phyloP scores from a whole-genome alignment of 805 yeast genomes.

The Nakazawaea ernobii region DNA sequence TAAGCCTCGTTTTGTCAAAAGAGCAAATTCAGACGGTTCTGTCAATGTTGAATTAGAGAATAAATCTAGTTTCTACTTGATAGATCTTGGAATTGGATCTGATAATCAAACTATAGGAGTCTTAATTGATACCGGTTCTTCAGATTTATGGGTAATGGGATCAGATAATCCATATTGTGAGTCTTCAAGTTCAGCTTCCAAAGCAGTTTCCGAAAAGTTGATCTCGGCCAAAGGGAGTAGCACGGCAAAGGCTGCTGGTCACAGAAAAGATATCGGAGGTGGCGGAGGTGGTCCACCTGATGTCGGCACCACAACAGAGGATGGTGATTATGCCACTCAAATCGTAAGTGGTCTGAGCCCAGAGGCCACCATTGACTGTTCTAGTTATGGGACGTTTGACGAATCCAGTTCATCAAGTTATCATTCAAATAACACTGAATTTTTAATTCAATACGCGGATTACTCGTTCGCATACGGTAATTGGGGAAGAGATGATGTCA shows the following conservation, averaged over 20 bases:
- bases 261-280: not conserved
- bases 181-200: conserved; percentile 11
- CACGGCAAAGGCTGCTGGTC: not conserved
- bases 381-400: conserved; percentile 43
- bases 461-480: conserved; percentile 40
- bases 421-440: conserved; percentile 32
- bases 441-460: conserved; percentile 44
- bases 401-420: conserved; percentile 33
- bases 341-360: not conserved
- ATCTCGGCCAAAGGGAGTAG: not conserved
- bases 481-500: conserved; percentile 61
- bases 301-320: conserved; percentile 1
- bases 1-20: not conserved
- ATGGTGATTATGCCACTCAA: not conserved
- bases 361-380: conserved; percentile 31
- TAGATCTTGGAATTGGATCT: conserved; percentile 47
- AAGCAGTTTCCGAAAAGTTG: not conserved
- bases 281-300: conserved; percentile 7
- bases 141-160: conserved; percentile 59
- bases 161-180: conserved; percentile 22
- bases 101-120: conserved; percentile 49
- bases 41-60: conserved; percentile 31
- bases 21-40: conserved; percentile 13
- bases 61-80: conserved; percentile 38
- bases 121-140: conserved; percentile 70